Conservation (phyloP, 2,329 filamentous ascomycete genomes). For the Clonostachys rosea region DNA sequence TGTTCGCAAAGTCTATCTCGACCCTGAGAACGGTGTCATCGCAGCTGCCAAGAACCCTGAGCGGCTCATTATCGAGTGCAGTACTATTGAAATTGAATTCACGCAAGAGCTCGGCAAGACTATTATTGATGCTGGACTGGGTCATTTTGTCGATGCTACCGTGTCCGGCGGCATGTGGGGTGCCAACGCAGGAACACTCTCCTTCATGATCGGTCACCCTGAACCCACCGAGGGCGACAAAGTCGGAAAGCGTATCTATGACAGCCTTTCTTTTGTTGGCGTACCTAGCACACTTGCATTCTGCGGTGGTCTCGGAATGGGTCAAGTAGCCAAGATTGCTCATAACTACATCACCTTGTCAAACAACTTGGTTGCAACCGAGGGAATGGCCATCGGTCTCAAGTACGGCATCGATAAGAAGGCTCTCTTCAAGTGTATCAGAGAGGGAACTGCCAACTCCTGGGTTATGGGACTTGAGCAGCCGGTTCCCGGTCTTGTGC, state of each 20-base stretch:
- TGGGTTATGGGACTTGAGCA: background rate
- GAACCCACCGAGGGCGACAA: background rate
- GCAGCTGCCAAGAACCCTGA: background rate
- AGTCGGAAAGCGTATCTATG: background rate
- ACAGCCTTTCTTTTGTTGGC: background rate
- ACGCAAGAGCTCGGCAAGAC: background rate
- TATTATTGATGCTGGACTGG: background rate
- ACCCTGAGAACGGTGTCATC: background rate
- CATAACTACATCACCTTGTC: background rate
- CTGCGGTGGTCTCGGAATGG: background rate
- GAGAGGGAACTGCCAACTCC: background rate
- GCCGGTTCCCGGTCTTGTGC: background rate
- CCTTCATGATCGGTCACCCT: background rate
- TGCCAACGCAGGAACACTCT: background rate
- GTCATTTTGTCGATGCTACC: background rate
- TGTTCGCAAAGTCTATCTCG: background rate
- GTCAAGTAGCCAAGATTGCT: background rate
- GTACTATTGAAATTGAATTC: background rate
- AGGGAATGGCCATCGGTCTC: background rate
- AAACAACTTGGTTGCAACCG: background rate
- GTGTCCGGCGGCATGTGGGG: background rate
- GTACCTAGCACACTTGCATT: background rate
- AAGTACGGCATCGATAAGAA: background rate
- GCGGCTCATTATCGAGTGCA: background rate
- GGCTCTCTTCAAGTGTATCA: background rate